Percentiles rank a stretch among this genome's conserved stretches.
These are phyloP conservation scores for Groenewaldozyma tartarivorans DNA, from an alignment of 805 yeast species.

Conservation along the genomic window DNA sequence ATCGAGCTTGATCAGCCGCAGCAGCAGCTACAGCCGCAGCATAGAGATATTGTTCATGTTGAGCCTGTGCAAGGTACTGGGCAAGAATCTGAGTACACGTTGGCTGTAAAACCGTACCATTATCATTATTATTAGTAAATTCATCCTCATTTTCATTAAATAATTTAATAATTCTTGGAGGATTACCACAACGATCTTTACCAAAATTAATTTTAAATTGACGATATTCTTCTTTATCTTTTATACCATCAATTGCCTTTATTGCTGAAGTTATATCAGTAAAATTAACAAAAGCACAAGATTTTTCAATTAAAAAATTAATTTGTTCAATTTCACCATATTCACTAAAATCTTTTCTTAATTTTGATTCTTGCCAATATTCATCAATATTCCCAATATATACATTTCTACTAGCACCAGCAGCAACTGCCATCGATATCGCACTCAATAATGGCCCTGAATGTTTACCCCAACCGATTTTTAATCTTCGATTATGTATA, in stretches of 20 bases:
- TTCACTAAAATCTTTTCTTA: conserved; percentile 63
- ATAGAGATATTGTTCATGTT: conserved; percentile 37
- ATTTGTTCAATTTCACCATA: conserved; percentile 95
- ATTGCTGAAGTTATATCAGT: conserved; percentile 87
- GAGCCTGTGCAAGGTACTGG: conserved; percentile 64
- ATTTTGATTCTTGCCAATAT: conserved; percentile 39
- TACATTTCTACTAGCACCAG: conserved; percentile 90
- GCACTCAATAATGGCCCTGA: conserved; percentile 87
- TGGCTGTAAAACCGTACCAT: conserved; percentile 1
- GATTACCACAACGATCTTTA: conserved; percentile 90
- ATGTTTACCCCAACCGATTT: conserved; percentile 97
- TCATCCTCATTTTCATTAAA: background rate
- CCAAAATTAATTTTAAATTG: conserved; percentile 82
- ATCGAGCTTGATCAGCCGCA: conserved; percentile 8
- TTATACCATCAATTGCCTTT: conserved; percentile 84
- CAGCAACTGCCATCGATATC: conserved; percentile 77
- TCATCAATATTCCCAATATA: conserved; percentile 68
- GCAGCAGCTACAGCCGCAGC: conserved; percentile 18
- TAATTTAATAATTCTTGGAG: conserved; percentile 44
- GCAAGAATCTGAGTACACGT: conserved; percentile 37
- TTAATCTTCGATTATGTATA: conserved; percentile 75
- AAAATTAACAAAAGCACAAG: conserved; percentile 86
- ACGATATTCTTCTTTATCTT: conserved; percentile 52
- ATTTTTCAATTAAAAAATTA: conserved; percentile 71
- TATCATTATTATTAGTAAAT: conserved; percentile 1